phyloP scores from a whole-genome alignment of 2,329 filamentous ascomycete genomes.

The Verticillium nubilum region DNA sequence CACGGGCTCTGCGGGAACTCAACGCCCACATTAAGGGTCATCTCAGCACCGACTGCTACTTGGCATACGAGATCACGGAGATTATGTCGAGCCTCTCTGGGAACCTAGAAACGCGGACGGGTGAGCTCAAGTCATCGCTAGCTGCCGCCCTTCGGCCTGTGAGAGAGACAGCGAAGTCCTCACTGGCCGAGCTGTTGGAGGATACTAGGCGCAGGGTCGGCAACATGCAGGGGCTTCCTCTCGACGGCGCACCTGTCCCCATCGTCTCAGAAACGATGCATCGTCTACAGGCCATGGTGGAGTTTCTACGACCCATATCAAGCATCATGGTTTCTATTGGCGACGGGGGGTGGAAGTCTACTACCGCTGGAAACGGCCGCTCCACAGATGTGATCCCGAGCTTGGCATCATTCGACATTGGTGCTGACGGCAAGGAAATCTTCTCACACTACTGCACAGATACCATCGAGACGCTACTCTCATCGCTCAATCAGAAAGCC shows the following conservation, averaged over 20 bases:
- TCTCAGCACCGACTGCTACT: constrained; percentile 83
- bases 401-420: constrained; percentile 76
- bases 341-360: constrained; percentile 80
- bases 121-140: constrained; percentile 77
- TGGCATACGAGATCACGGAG: constrained; percentile 93
- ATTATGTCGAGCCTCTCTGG: constrained; percentile 77
- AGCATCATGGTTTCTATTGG: constrained; percentile 89
- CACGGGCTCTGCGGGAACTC: constrained; percentile 79
- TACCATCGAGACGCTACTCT: constrained; percentile 76
- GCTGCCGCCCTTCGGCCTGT: constrained; percentile 84
- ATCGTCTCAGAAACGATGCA: constrained; percentile 81
- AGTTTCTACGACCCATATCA: constrained; percentile 78
- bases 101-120: constrained; percentile 74
- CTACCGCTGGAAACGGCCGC: constrained; percentile 42
- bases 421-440: constrained; percentile 80
- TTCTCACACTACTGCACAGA: constrained; percentile 88
- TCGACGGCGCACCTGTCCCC: constrained; percentile 72
- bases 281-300: constrained; percentile 78
- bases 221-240: constrained; percentile 61
- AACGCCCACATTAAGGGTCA: constrained; percentile 86
- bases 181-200: constrained; percentile 75
- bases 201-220: constrained; percentile 70
- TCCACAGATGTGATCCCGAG: constrained; percentile 63
- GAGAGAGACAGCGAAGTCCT: constrained; percentile 84
- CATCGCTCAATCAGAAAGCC: constrained; percentile 69